Evolutionary conservation across 257 asterid species (phyloP), one percentile per base, ranked within the genome.

Genomic region (Primulina huaijiensis): DNA sequence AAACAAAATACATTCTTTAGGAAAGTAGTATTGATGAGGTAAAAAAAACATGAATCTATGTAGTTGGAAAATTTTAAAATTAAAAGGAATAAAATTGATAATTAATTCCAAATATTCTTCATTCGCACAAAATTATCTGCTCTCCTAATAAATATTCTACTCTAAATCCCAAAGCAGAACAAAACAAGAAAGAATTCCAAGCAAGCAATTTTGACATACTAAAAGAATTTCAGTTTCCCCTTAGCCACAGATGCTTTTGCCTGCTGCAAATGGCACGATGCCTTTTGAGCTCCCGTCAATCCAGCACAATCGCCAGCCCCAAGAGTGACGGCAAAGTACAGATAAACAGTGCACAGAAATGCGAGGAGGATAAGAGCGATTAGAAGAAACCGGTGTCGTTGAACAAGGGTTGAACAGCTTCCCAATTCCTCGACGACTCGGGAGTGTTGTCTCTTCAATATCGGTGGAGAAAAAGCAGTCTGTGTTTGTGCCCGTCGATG

Each of bases 321-420:
- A 14, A 89, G 80, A 64, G 95, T 89, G 73, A 87, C 83, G 1
- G 95, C 95, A 75, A 89, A 89, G 85, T 89, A 89, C 20, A 89
- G 95, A 85, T 89, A 89, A 62, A 87, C 37, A 8, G 86, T 82
- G 87, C 92, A 89, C 12, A 89, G 77, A 61, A 85, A 79, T 0
- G 86, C 74, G 21, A 89, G 86, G 69, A 89, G 87, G 72, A 58
- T 77, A 63, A 85, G 86, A 1, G 90, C 88, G 0, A 81, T 84
- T 5, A 89, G 86, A 38, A 89, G 96, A 70, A 85, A 89, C 17
- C 83, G 87, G 68, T 89, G 96, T 66, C 95, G 76, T 69, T 82
- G 86, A 69, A 85, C 65, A 57, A 89, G 83, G 69, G 88, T 78
- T 5, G 84, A 64, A 46, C 79, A 85, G 77, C 65, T 83, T 56